A percentile compares a stretch with the other conserved stretches of the same genome.
These are phyloP conservation scores for Penicillium verrucosum DNA, from an alignment of 2,329 filamentous ascomycete species.

Conservation along the genomic window DNA sequence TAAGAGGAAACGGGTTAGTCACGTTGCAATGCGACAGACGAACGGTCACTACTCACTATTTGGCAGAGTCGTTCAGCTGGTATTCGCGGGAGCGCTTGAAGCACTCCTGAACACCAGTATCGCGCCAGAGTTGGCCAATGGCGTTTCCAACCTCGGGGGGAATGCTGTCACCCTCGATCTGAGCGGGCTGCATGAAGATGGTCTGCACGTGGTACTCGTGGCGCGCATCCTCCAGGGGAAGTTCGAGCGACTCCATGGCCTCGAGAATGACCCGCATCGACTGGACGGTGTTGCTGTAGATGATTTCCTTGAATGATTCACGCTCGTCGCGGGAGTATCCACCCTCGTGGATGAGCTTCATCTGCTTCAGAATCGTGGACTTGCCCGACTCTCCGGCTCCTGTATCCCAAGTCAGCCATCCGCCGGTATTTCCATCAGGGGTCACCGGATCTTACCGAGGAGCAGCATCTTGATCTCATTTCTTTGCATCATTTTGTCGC, in stretches of 20 bases:
- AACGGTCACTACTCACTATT: slow-evolving; percentile 68
- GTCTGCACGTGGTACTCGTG: slow-evolving; percentile 98
- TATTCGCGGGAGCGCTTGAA: slow-evolving; percentile 96
- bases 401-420: slow-evolving; percentile 38
- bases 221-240: slow-evolving; percentile 84
- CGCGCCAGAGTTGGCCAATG: slow-evolving; percentile 89
- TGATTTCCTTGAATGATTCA: slow-evolving; percentile 69
- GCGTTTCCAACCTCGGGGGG: slow-evolving; percentile 92
- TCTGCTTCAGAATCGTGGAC: slow-evolving; percentile 92
- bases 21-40: background rate
- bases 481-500: slow-evolving; percentile 96
- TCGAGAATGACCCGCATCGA: slow-evolving; percentile 69
- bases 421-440: background rate
- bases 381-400: slow-evolving; percentile 98
- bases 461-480: slow-evolving; percentile 99
- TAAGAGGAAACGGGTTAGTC: slow-evolving; percentile 45
- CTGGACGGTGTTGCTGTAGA: slow-evolving; percentile 69
- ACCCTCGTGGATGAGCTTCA: slow-evolving; percentile 99
- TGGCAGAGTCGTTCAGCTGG: slow-evolving; percentile 91
- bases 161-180: slow-evolving; percentile 91
- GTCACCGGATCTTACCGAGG: slow-evolving; percentile 65
- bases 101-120: slow-evolving; percentile 87
- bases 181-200: slow-evolving; percentile 96
- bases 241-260: slow-evolving; percentile 65
- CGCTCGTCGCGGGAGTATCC: slow-evolving; percentile 90